Base-by-base conservation (phyloP, 495 filamentous ascomycete genomes). In the Penicillium desertorum region DNA sequence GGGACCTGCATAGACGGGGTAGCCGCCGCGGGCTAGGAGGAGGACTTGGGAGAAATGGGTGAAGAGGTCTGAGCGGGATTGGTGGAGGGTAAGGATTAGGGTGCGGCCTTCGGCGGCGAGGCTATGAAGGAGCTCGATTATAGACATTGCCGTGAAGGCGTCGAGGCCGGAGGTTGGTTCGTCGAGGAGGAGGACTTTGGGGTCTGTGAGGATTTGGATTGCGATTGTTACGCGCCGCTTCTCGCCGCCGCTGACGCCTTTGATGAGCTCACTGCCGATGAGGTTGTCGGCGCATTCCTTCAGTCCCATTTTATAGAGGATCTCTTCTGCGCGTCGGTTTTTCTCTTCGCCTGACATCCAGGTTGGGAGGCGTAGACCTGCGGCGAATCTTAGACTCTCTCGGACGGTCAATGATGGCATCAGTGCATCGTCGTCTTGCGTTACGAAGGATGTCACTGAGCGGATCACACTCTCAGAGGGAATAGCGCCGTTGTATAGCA, bases 181-280 rank as follows among this genome's bases (percentile, higher is more conserved):
- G 62, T 91, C 88, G 1, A 91, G 74, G 12, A 91, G 66, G 12
- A 91, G 68, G 7, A 91, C 80, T 32, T 81, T 79, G 2, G 88
- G 88, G 45, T 89, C 86, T 4, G 86, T 89, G 27, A 90, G 76
- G 53, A 91, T 84, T 59, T 91, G 88, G 8, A 89, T 82, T 5
- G 86, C 88, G 61, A 91, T 91, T 6, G 86, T 84, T 10, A 90
- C 86, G 56, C 88, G 75, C 22, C 88, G 74, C 68, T 90, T 90
- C 71, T 91, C 88, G 22, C 88, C 88, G 11, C 88, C 88, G 45
- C 86, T 89, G 51, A 91, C 90, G 1, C 88, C 88, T 64, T 90
- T 91, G 54, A 86, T 74, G 20, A 87, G 71, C 6, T 89, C 84
- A 61, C 79, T 84, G 19, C 88, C 88, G 39, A 91, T 83, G 0